Base-by-base conservation (phyloP, 78 protist genomes). In the Protostelium mycophagum region DNA sequence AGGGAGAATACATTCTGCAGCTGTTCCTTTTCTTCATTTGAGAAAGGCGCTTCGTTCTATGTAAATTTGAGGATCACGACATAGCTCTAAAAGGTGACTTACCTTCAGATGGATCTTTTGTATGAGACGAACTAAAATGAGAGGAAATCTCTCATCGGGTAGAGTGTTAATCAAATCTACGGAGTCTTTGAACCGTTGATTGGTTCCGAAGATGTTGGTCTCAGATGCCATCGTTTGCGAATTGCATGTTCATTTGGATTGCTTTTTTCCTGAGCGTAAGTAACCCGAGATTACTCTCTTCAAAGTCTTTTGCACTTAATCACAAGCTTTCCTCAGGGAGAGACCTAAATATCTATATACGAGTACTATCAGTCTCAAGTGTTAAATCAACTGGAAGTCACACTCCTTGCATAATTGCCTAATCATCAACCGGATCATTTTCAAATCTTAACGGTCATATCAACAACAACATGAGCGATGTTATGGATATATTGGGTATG, bases 111-210 rank as follows among this genome's bases (percentile, higher is more conserved):
- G 92, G 51, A 92, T 36, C 36, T 92, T 92, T 29, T 92, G 88
- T 35, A 92, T 83, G 84, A 92, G 83, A 89, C 94, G 89, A 0
- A 83, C 0, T 35, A 92, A 63, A 35, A 92, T 87, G 35, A 85
- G 87, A 85, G 84, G 89, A 85, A 92, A 92, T 51, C 87, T 86
- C 25, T 85, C 38, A 34, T 83, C 35, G 85, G 89, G 92, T 28
- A 92, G 36, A 73, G 39, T 92, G 85, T 92, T 92, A 10, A 92
- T 88, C 23, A 88, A 28, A 36, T 39, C 91, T 23, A 92, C 34
- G 23, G 94, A 37, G n/a, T 92, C 94, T 84, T 92, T 92, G 89
- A 92, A 92, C 38, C 94, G 88, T 85, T 90, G n/a, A 35, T n/a
- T 51, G 31, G 73, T 51, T 5, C 73, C 73, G 16, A 51, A 51